phyloP scores from a whole-genome alignment of 164 flowering plant genomes.

The Santalum album region DNA sequence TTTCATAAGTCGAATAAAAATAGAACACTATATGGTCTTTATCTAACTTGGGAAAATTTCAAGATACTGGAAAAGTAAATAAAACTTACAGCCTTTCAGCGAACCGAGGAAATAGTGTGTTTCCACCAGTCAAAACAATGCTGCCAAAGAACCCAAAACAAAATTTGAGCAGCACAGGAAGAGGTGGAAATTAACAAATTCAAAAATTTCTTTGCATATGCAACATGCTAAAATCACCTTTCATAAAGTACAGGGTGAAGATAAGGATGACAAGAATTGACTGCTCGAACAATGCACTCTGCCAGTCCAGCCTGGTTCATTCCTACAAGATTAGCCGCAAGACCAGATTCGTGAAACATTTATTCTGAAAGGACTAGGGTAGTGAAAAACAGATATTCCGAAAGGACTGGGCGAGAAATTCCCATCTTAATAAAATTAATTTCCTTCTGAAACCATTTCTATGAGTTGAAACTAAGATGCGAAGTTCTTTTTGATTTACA shows the following conservation, averaged over 20 bases:
- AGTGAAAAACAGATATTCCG: too few species aligned
- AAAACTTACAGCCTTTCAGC: constrained; percentile 80
- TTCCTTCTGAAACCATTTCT: too few species aligned
- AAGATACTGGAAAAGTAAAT: not conserved
- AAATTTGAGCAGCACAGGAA: not conserved
- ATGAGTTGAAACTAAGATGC: too few species aligned
- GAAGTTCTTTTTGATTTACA: too few species aligned
- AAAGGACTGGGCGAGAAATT: too few species aligned
- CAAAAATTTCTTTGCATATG: too few species aligned
- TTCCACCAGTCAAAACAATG: constrained; percentile 94
- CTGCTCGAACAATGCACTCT: constrained; percentile 88
- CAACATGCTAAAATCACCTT: constrained; percentile 34
- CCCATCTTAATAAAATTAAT: too few species aligned
- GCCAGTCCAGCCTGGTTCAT: constrained; percentile 98
- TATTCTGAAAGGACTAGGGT: not conserved
- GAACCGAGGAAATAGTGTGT: constrained; percentile 81
- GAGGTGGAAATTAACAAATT: too few species aligned
- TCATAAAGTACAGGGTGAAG: constrained; percentile 91
- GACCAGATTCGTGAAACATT: not conserved
- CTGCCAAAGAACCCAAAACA: constrained; percentile 27
- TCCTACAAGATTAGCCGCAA: constrained; percentile 34
- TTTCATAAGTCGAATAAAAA: not conserved
- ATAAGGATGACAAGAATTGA: constrained; percentile 79
- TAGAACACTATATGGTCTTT: not conserved
- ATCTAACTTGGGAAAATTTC: not conserved